Evolutionary conservation across 208 protist species (phyloP), one percentile per base, ranked within the genome.

Genomic region (Endotrypanum monterogeii): DNA sequence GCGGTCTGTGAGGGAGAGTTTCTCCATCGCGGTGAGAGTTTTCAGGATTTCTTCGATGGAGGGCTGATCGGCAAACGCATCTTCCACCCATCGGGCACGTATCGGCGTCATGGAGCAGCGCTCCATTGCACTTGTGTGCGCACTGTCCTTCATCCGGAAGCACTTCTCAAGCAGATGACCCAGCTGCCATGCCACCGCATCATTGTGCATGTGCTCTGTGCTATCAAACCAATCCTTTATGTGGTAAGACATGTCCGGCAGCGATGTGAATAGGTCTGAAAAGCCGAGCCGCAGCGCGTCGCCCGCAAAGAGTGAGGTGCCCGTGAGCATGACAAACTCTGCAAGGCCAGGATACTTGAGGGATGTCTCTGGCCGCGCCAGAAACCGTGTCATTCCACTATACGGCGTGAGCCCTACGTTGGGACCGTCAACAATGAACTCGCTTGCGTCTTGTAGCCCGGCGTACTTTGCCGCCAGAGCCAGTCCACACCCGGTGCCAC

Each of bases 211-310:
- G 79, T 96, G 92, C 78, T 97, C 94, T 39, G 85, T 88, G 60
- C 68, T 83, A 80, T 97, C 83, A 76, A 97, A 97, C 94, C 94
- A 97, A 55, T 96, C 90, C 71, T 96, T 94, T 74, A 98, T 94
- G 83, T 98, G 89, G 74, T 94, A 94, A 57, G 86, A 86, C 81
- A 95, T 91, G 78, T 97, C 91, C 41, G 89, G 87, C 46, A 96
- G 74, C 30, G 83, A 87, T 20, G 94, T 95, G 84, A 94, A 96
- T 41, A 98, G 83, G 74, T 96, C 94, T 20, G 90, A 91, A 90
- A 93, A 98, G 28, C 94, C 93, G 11, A 98, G 79, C 18, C 93
- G 85, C 46, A 96, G 84, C 35, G 84, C 94, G 56, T 98, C 94
- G 18, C 94, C 94, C 41, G 91, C 91, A 76, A 96, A 97, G 58